Base-by-base conservation (phyloP, 2,329 filamentous ascomycete species). In the Cordyceps pruinosa region DNA sequence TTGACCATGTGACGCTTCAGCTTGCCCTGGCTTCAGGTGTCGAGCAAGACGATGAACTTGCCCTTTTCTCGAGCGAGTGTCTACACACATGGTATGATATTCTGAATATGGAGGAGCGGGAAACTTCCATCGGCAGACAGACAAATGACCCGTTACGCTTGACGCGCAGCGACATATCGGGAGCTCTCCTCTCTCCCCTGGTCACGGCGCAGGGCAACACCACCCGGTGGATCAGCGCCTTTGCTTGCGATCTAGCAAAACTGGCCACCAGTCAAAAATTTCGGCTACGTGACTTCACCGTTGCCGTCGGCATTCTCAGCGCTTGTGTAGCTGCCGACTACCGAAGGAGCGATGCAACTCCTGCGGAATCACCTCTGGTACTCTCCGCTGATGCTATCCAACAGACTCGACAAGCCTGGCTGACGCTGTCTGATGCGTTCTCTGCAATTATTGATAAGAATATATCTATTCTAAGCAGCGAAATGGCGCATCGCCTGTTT, bases 371-470 rank as follows among this genome's bases (percentile, higher is more conserved):
- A 30, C 10, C n/a, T 21, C 15, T 13, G 5, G 6, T 10, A 12
- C 9, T 5, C 17, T 21, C 19, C 7, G 7, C n/a, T 4, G 12
- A 10, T 25, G 30, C 7, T 30, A 6, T 21, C 4, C 39, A 23
- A 7, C 54, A 37, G 15, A 44, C 15, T 23, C 46, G 54, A 50
- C n/a, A 57, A 41, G 17, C 34, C 17, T 57, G 54, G 54, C 17
- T 50, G 28, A 35, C 32, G 12, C 37, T 57, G 9, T 49, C 45
- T 13, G 26, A 26, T 12, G 34, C 54, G 2, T 10, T 57, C 3
- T 37, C 26, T 30, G 25, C 46, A 23, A 41, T 80, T 56, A 75
- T 85, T 44, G 80, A 84, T 30, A 85, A 82, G 62, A 77, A 78
- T 56, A 74, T 80, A 42, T 83, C 80, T 10, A 73, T 73, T 49